Evolutionary conservation across 345 rosid species (phyloP).

Genomic region (Capsella bursapastoris): DNA sequence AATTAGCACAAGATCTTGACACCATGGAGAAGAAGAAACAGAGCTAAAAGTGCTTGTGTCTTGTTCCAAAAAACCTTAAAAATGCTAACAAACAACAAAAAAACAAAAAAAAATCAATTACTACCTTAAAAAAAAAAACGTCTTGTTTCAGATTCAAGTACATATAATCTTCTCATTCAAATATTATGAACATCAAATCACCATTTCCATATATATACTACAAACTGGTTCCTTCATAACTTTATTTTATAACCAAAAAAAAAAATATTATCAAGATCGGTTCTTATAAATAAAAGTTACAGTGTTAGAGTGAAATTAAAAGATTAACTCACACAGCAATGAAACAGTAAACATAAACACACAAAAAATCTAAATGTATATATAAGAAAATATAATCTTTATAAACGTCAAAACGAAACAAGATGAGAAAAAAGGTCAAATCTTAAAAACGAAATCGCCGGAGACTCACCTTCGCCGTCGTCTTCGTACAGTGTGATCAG

Average conservation of each 20-base stretch:
- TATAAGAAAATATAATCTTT: not conserved
- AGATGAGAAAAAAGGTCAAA: not conserved
- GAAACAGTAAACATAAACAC: conserved; percentile 10
- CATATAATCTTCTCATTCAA: not conserved
- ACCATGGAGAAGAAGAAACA: conserved; percentile 44
- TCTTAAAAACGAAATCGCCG: not conserved
- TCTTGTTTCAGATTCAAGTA: not conserved
- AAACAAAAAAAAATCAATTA: not conserved
- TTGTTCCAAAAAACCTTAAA: not conserved
- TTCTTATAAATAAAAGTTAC: not conserved
- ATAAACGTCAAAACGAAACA: not conserved
- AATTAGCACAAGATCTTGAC: conserved; percentile 58
- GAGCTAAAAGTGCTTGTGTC: conserved; percentile 18
- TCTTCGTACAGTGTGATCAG: not conserved
- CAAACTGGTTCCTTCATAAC: not conserved
- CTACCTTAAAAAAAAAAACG: not conserved
- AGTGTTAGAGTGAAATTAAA: not conserved
- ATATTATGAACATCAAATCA: conserved; percentile 1
- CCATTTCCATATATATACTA: not conserved
- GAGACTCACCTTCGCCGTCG: conserved; percentile 28
- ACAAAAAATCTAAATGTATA: not conserved
- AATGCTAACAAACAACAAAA: not conserved
- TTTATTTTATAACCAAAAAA: not conserved
- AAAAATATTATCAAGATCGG: not conserved
- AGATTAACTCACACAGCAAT: not conserved